Evolutionary conservation across 2,329 filamentous ascomycete species (phyloP).

Genomic region (Arthrinium puccinioides): DNA sequence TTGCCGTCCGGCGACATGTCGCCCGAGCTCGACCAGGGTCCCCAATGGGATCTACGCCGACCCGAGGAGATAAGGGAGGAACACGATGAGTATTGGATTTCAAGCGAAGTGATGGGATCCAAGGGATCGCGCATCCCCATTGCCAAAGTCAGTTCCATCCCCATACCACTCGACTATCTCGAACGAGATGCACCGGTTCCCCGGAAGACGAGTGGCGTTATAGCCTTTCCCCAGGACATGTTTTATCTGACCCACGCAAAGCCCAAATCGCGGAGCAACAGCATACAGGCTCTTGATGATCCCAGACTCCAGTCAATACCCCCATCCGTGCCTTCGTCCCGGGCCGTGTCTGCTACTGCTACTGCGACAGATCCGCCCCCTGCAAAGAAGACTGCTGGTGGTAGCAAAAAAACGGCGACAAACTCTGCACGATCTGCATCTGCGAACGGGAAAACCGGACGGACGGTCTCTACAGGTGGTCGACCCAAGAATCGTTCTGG

Average conservation of each 20-base stretch:
- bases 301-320: too few species aligned
- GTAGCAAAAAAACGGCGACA: constrained; percentile 38
- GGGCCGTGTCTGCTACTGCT: constrained; percentile 14
- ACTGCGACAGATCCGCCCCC: constrained; percentile 7
- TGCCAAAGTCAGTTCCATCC: constrained; percentile 69
- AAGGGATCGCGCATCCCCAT: constrained; percentile 81
- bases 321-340: neutral
- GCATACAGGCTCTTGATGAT: constrained; percentile 51
- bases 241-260: constrained; percentile 53
- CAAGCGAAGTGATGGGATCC: constrained; percentile 34
- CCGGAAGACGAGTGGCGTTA: constrained; percentile 50
- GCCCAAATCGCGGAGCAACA: constrained; percentile 63
- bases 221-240: constrained; percentile 39
- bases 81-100: constrained; percentile 44
- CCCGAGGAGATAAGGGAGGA: constrained; percentile 70
- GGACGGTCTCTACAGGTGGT: too few species aligned
- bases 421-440: constrained; percentile 1
- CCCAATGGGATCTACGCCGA: constrained; percentile 63
- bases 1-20: constrained; percentile 22
- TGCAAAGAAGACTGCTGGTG: constrained; percentile 35
- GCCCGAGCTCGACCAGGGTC: constrained; percentile 24
- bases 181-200: constrained; percentile 66
- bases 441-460: constrained; percentile 27
- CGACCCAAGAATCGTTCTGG: constrained; percentile 59
- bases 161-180: constrained; percentile 63